These are phyloP conservation scores for Phoenix roebelenii DNA, from an alignment of 176 grass and related monocot species.

Conservation along the genomic window DNA sequence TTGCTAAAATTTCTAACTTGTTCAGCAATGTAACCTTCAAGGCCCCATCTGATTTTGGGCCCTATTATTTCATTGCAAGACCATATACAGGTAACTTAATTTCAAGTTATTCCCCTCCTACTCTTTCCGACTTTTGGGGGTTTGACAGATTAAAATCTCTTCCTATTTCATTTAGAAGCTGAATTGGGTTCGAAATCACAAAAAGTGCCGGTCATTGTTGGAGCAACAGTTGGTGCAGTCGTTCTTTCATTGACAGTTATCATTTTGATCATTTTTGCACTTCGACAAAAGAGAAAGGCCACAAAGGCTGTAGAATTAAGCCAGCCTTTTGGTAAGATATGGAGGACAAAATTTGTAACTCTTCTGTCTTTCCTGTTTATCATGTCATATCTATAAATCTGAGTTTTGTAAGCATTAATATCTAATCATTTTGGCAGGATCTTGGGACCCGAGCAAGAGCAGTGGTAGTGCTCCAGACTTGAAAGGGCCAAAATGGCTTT, in stretches of 20 bases:
- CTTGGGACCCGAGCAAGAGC: slow-evolving; percentile 58
- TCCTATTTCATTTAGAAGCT: background rate
- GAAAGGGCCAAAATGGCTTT: slow-evolving; percentile 52
- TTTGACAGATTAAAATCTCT: too few relatives aligned
- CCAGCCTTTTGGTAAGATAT: slow-evolving; percentile 39
- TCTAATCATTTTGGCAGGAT: slow-evolving; percentile 23
- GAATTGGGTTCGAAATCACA: slow-evolving; percentile 18
- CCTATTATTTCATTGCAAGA: background rate
- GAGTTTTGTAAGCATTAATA: too few relatives aligned
- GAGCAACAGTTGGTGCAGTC: slow-evolving; percentile 30
- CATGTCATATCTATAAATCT: too few relatives aligned
- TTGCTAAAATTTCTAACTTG: background rate
- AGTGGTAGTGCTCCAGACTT: slow-evolving; percentile 48
- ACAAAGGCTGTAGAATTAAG: slow-evolving; percentile 32
- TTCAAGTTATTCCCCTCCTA: background rate
- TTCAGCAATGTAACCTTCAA: background rate
- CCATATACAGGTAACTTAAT: background rate
- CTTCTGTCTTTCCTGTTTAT: too few relatives aligned
- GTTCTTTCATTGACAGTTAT: slow-evolving; percentile 25
- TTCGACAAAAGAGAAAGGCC: slow-evolving; percentile 26
- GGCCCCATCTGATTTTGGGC: background rate
- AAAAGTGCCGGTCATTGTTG: slow-evolving; percentile 37
- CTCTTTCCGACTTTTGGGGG: too few relatives aligned
- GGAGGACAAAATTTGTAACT: too few relatives aligned
- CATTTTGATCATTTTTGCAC: slow-evolving; percentile 17